Evolutionary conservation across 2,329 filamentous ascomycete genomes (phyloP).

Genomic region (Colletotrichum gigasporum): DNA sequence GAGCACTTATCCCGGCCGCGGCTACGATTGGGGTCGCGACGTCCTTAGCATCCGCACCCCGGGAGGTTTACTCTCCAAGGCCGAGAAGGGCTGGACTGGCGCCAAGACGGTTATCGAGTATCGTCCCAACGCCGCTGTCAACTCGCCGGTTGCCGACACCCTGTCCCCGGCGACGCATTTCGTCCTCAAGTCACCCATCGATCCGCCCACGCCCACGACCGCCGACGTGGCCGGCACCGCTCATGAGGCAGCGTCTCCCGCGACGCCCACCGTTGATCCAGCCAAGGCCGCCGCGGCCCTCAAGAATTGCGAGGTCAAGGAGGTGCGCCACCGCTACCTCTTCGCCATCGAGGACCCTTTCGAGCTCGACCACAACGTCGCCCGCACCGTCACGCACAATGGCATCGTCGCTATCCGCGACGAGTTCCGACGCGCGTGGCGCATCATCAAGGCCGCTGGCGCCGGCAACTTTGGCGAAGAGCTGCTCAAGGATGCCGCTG

Average conservation of each 20-base stretch:
- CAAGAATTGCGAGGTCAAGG: slow-evolving; percentile 62
- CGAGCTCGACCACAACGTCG: slow-evolving; percentile 88
- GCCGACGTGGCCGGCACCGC: not conserved
- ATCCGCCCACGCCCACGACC: not conserved
- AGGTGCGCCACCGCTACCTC: slow-evolving; percentile 82
- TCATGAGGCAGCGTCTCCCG: slow-evolving; percentile 6
- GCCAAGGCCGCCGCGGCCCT: slow-evolving; percentile 22
- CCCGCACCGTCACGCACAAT: slow-evolving; percentile 83
- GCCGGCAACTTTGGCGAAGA: slow-evolving; percentile 53
- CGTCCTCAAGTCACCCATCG: not conserved
- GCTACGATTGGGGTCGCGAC: slow-evolving; percentile 84
- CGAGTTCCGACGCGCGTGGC: slow-evolving; percentile 84
- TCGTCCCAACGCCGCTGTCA: slow-evolving; percentile 17
- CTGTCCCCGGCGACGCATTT: not conserved
- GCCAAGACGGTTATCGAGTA: slow-evolving; percentile 69
- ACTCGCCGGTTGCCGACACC: slow-evolving; percentile 7
- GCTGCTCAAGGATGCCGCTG: slow-evolving; percentile 62
- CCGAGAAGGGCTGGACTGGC: slow-evolving; percentile 86
- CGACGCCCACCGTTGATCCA: slow-evolving; percentile 25
- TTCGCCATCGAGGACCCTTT: slow-evolving; percentile 95
- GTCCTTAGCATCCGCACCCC: slow-evolving; percentile 80
- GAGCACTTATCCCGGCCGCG: slow-evolving; percentile 57
- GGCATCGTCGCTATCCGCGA: slow-evolving; percentile 85
- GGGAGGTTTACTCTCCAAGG: slow-evolving; percentile 77
- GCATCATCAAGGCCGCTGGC: slow-evolving; percentile 69